These are phyloP conservation scores for Botrytis porri DNA, from an alignment of 2,329 filamentous ascomycete genomes.

Conservation along the genomic window DNA sequence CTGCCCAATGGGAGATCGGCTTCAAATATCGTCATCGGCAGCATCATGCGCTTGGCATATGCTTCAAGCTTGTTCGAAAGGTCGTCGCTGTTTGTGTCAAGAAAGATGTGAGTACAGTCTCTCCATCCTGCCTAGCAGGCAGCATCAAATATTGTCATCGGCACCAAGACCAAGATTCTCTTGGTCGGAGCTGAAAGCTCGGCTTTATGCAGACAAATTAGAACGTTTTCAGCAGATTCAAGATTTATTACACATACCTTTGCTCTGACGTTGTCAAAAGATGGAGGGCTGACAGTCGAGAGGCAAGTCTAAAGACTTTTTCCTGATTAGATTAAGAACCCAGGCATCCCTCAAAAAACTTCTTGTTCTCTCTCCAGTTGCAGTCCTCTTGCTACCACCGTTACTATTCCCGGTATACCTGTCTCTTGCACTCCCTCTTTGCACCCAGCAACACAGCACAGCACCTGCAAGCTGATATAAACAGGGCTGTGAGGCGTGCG, in stretches of 20 bases:
- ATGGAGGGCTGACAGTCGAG: not conserved
- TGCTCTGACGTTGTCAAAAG: not conserved
- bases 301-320: not conserved
- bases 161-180: not conserved
- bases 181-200: not conserved
- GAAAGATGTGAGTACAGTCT: conserved; percentile 42
- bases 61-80: conserved; percentile 43
- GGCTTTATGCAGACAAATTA: not conserved
- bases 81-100: conserved; percentile 60
- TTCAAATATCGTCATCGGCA: not conserved
- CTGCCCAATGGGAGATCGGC: not conserved
- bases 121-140: conserved; percentile 25
- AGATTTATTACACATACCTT: not conserved
- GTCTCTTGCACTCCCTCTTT: not conserved
- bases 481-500: not conserved
- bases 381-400: not conserved
- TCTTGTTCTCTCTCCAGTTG: not conserved
- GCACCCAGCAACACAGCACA: not conserved
- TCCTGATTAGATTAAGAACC: not conserved
- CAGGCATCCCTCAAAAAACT: not conserved
- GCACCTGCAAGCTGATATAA: conserved; percentile 4
- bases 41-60: conserved; percentile 46
- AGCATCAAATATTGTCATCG: not conserved
- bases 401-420: not conserved
- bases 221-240: not conserved